Conservation (phyloP, 2,329 filamentous ascomycete genomes). For the Pseudocercospora fijiensis region DNA sequence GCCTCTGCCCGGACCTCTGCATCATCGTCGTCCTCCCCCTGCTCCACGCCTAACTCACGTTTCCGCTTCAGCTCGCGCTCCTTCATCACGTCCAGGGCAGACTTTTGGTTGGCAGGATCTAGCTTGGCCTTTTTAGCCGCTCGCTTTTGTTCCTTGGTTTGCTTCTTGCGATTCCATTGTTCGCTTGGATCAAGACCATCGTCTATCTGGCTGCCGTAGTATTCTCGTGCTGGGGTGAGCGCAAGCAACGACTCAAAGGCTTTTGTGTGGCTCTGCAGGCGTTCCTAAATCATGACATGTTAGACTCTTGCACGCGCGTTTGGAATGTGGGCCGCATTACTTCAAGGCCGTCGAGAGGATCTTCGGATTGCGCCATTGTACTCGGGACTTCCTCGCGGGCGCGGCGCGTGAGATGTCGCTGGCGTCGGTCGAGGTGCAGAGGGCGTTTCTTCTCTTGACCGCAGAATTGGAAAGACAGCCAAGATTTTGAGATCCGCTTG, state of each 20-base stretch:
- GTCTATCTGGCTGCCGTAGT: conserved; percentile 58
- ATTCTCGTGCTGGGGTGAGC: conserved; percentile 84
- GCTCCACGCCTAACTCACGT: conserved; percentile 60
- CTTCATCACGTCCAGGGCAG: conserved; percentile 89
- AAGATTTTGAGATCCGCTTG: not conserved
- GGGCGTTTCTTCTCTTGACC: not conserved
- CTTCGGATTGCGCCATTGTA: conserved; percentile 24
- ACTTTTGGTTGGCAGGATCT: conserved; percentile 86
- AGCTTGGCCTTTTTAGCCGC: conserved; percentile 84
- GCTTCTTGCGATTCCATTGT: conserved; percentile 94
- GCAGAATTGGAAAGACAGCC: not conserved
- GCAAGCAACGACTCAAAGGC: conserved; percentile 85
- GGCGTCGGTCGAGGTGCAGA: not conserved
- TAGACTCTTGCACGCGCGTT: not conserved
- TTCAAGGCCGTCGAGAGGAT: conserved; percentile 26
- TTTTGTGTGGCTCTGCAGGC: conserved; percentile 60
- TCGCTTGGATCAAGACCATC: conserved; percentile 75
- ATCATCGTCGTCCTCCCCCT: conserved; percentile 37
- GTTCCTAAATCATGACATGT: conserved; percentile 44
- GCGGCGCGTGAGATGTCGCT: not conserved
- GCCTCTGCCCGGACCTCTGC: conserved; percentile 40
- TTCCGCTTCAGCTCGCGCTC: conserved; percentile 77
- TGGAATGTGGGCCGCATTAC: not conserved
- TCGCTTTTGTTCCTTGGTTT: conserved; percentile 83
- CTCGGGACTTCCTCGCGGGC: not conserved